Evolutionary conservation across 805 yeast genomes (phyloP), one percentile per base, ranked within the genome.

Genomic region (Nakazawaea anatomiae): DNA sequence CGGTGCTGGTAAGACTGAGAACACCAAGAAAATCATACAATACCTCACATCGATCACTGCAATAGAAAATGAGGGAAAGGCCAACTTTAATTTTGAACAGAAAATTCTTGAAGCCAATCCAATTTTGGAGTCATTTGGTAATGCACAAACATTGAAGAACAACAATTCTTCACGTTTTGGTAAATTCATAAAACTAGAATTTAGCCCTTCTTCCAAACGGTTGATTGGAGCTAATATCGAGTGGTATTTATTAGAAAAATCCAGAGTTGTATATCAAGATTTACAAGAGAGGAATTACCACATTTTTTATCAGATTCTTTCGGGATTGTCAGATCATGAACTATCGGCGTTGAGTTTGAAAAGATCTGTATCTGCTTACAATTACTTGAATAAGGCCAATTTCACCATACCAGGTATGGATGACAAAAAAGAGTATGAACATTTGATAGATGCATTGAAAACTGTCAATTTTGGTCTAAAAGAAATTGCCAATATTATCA

Each of bases 1-100:
- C 28, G 99, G 99, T 57, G 99, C 99, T 0, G 99, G 99, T 48
- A 94, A 94, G 64, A 94, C 99, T 0, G 99, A 94, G 69, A 94
- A 89, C 58, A 94, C 99, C 4, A 94, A 94, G 66, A 90, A 87
- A 63, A 90, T 94, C 50, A 85, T 94, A 53, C 97, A 91, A 65
- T 94, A 90, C 65, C 74, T 94, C 51, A 89, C 97, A 1, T 82
- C 89, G 6, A 83, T 89, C 30, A 81, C 95, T 1, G 62, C 77
- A 8, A 39, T 40, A 12, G 46, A 47, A 27, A 57, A 68, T 12
- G 52, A 59, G 14, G 59, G 58, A 9, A 44, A 54, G 12, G 73
- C 77, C 44, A 52, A 60, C 25, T 64, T 71, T 35, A 72, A 77
- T 41, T 86, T 94, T 58, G 98, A 94, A 65, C 77, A 79, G 55